Evolutionary conservation across 345 rosid genomes (phyloP), one percentile per base, ranked within the genome.

Genomic region (Salix viminalis): DNA sequence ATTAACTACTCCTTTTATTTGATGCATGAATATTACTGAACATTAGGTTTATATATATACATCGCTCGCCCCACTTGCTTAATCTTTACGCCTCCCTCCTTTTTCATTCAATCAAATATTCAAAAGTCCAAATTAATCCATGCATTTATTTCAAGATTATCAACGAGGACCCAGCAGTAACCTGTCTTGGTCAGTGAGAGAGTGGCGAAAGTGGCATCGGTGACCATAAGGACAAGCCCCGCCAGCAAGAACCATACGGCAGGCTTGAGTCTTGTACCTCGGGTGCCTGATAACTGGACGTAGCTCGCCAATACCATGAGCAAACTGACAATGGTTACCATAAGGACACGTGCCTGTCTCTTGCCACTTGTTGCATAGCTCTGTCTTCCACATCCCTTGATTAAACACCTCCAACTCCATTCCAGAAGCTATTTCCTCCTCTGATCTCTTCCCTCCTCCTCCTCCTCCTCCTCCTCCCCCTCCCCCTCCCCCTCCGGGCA

Each of bases 311-410:
- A 76, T 69, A 14, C 79, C 79, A 41, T 76, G 79, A 58, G 79
- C 79, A 21, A 76, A 76, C 52, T 69, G 79, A 42, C 79, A 76
- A 37, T 69, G 39, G 28, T 69, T 73, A 2, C 74, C 79, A 10
- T 76, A 76, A 18, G 79, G 74, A 42, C 79, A 76, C 24, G 42
- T 44, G 23, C 79, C 69, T 3, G 69, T 76, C 79, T 76, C 79
- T 68, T 76, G 74, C 79, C 79, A 76, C 37, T 76, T 76, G 62
- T 76, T 76, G 69, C 79, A 76, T n/a, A 76, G 60, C 79, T 76
- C 79, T 24, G 79, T 76, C 30, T 76, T 76, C 79, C 79, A 76
- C 69, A 70, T 76, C 74, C 79, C 79, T 62, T 76, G 79, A 44
- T 67, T 67, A 36, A 24, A 72, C 23, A 72, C 76, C 7, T 66